phyloP scores from a whole-genome alignment of 345 rosid species.

The Brassica cretica region DNA sequence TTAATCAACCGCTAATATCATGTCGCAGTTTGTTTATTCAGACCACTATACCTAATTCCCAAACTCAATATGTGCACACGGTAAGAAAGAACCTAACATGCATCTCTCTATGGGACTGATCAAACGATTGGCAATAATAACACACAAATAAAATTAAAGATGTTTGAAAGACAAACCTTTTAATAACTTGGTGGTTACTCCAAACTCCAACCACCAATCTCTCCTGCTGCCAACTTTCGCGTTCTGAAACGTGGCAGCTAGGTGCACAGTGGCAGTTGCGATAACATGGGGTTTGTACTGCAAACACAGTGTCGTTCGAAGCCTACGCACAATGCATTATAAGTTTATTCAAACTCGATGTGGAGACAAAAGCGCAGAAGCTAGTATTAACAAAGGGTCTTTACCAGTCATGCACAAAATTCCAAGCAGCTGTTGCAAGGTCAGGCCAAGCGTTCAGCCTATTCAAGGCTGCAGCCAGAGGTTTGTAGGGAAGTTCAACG shows the following conservation, averaged over 20 bases:
- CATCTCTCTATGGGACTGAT: too few species aligned
- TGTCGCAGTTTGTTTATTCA: background rate
- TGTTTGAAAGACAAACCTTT: conserved; percentile 41
- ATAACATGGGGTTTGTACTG: conserved; percentile 64
- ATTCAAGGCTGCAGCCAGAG: conserved; percentile 52
- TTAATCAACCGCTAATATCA: background rate
- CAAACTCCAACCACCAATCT: conserved; percentile 70
- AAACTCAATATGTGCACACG: too few species aligned
- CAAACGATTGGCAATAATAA: too few species aligned
- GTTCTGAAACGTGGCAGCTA: conserved; percentile 66
- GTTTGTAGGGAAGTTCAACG: conserved; percentile 61
- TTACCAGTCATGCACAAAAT: conserved; percentile 69
- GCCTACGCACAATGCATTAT: conserved; percentile 40
- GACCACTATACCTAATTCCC: too few species aligned
- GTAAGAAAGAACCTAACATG: too few species aligned
- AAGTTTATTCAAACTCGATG: background rate
- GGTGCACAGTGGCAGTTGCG: conserved; percentile 60
- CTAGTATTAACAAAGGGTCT: conserved; percentile 10
- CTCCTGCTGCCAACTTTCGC: conserved; percentile 52
- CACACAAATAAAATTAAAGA: background rate
- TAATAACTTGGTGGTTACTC: conserved; percentile 56
- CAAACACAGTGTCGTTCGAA: conserved; percentile 56
- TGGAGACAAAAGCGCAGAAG: background rate
- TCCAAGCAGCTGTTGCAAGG: conserved; percentile 59
- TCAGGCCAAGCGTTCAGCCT: conserved; percentile 42